Conservation (phyloP, 2,329 filamentous ascomycete species). For the Alternaria infectoria region DNA sequence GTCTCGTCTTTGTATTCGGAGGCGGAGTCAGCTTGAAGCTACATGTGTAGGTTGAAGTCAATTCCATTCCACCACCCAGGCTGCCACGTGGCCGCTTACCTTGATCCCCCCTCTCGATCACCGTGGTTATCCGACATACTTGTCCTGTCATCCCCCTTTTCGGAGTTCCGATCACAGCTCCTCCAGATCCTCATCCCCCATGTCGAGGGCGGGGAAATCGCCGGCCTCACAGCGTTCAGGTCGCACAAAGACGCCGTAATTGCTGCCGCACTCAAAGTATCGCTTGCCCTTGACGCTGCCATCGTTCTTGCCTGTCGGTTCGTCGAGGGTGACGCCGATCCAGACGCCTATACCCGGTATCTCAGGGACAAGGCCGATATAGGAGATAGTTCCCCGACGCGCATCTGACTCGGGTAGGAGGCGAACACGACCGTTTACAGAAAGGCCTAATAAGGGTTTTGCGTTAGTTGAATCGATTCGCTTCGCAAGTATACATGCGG, state of each 20-base stretch:
- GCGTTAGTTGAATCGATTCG: slow-evolving; percentile 3
- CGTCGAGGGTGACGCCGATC: slow-evolving; percentile 76
- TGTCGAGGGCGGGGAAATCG: slow-evolving; percentile 65
- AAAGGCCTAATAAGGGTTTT: slow-evolving; percentile 29
- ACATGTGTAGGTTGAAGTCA: neutral
- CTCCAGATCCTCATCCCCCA: slow-evolving; percentile 69
- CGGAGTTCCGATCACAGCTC: slow-evolving; percentile 51
- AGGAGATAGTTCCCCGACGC: slow-evolving; percentile 72
- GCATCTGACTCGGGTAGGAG: slow-evolving; percentile 67
- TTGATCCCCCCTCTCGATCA: neutral
- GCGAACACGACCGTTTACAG: slow-evolving; percentile 41
- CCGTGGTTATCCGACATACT: neutral
- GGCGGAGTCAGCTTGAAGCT: neutral
- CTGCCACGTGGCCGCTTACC: neutral
- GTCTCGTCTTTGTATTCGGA: neutral
- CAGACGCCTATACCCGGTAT: slow-evolving; percentile 71
- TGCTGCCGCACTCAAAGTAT: slow-evolving; percentile 74
- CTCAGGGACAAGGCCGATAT: slow-evolving; percentile 75
- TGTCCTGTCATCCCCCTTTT: neutral
- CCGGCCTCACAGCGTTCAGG: slow-evolving; percentile 79
- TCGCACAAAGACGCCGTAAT: slow-evolving; percentile 79
- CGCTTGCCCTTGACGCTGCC: slow-evolving; percentile 70
- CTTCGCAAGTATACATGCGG: neutral
- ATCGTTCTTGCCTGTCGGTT: slow-evolving; percentile 83
- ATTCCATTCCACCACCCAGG: neutral